Conservation (phyloP, 305 asterid genomes). For the Solanum hybrid region DNA sequence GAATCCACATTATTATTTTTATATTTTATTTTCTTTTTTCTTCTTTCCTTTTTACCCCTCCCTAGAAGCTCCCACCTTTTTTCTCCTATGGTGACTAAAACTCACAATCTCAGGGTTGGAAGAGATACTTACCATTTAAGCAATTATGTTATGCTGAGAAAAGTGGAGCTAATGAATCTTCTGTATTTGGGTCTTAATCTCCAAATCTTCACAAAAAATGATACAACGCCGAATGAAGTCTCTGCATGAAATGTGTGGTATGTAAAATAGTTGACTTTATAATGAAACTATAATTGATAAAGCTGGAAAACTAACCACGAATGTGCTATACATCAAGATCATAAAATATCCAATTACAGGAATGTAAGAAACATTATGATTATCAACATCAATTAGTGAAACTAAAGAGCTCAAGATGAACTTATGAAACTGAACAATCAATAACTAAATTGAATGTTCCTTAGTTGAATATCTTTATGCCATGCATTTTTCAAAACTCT, state of each 20-base stretch:
- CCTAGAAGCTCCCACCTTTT: neutral
- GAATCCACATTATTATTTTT: neutral
- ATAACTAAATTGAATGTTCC: neutral
- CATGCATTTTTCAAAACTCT: neutral
- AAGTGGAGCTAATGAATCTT: neutral
- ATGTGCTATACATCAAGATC: neutral
- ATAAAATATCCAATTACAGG: no score
- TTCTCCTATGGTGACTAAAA: neutral
- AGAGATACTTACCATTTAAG: neutral
- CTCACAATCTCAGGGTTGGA: neutral
- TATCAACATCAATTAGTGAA: neutral
- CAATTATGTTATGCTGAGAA: neutral
- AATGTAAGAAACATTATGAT: neutral
- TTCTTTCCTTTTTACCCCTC: neutral
- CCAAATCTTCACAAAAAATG: neutral
- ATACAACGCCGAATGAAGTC: neutral
- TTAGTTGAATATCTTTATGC: neutral
- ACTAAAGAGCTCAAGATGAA: neutral
- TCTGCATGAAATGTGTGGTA: neutral
- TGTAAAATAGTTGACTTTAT: neutral
- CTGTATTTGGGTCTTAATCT: neutral
- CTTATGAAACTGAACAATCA: no score
- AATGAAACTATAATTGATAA: neutral
- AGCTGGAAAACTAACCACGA: neutral
- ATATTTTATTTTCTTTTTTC: neutral